Base-by-base conservation (phyloP, 805 yeast genomes). In the Saccharomycopsis babjevae region DNA sequence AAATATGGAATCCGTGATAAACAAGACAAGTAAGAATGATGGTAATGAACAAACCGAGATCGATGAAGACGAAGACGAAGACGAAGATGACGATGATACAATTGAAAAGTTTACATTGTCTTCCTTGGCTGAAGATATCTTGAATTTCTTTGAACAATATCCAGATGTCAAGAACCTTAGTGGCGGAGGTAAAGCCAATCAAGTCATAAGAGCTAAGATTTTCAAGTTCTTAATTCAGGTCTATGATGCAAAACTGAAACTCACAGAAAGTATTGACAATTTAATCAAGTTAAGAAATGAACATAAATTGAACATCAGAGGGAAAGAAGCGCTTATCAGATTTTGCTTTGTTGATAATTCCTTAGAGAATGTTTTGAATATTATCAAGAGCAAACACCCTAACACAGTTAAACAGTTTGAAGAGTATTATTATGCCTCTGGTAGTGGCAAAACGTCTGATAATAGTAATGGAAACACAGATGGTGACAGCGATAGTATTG, bases 271-370 rank as follows among this genome's bases (percentile, higher is more conserved):
- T 1, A 79, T 83, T 56, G 77, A 78, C 43, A 87, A 84, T 62
- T 73, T 90, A 59, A 80, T 85, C 68, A 76, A 76, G 52, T 71
- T 86, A 56, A 84, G 88, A 68, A 70, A 79, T 18, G 76, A 79
- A 57, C 81, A 80, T 22, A 76, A 79, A 63, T 75, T 89, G 64
- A 83, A 77, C 58, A 68, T 82, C 1, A 89, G 86, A 65, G 96
- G 96, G 20, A 88, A 88, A 70, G 96, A 90, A 71, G 79, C 90
- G 1, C 73, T 89, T 52, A 79, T 90, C 22, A 77, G 92, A 64
- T 76, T 89, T 61, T 82, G 89, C 59, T 84, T 84, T 59, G 77
- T 89, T 61, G 92, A 88, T 69, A 80, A 88, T 0, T 83, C 91
- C 15, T 78, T 90, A 58, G 84, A 83, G 62, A 85, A 85, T 66